These are phyloP conservation scores for Cynanchum wilfordii DNA, from an alignment of 257 asterid genomes.

Conservation along the genomic window DNA sequence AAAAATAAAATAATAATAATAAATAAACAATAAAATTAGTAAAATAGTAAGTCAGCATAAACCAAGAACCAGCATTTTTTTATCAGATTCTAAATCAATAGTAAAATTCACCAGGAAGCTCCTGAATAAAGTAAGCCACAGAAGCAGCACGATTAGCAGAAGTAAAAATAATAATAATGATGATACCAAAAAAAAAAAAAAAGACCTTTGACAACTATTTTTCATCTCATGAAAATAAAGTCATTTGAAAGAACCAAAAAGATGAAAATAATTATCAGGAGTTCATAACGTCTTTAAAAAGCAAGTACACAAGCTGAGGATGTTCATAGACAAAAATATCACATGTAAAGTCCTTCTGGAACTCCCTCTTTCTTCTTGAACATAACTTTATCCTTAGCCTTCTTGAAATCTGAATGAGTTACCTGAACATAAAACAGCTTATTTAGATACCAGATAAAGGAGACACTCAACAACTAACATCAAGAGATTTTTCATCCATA, in stretches of 20 bases:
- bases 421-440: constrained; percentile 22
- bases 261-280: background rate
- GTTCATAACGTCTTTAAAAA: background rate
- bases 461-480: background rate
- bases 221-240: background rate
- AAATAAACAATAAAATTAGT: too few relatives aligned
- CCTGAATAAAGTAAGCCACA: background rate
- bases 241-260: background rate
- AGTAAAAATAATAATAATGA: background rate
- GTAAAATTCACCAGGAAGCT: too few relatives aligned
- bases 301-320: background rate
- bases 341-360: constrained; percentile 53
- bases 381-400: constrained; percentile 55
- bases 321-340: constrained; percentile 1
- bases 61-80: too few relatives aligned
- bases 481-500: background rate
- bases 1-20: too few relatives aligned
- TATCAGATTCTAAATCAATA: too few relatives aligned
- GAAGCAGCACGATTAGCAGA: background rate
- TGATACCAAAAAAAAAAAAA: too few relatives aligned
- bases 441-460: background rate
- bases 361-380: constrained; percentile 56
- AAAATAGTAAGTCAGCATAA: too few relatives aligned
- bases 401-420: constrained; percentile 44
- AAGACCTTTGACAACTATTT: background rate